Conservation (phyloP, 2,329 filamentous ascomycete species). For the Pyrenophora teres region DNA sequence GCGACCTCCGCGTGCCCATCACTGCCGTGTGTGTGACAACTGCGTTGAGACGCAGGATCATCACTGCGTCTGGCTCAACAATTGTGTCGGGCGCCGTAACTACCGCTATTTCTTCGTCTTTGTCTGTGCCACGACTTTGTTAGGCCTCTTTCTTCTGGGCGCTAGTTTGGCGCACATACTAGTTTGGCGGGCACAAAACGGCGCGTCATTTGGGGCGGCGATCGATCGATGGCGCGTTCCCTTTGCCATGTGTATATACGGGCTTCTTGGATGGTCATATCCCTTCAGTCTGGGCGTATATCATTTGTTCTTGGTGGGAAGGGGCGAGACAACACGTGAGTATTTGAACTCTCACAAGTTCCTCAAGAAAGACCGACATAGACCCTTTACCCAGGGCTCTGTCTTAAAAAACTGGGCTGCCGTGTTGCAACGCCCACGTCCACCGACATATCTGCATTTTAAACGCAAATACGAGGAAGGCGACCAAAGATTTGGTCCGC, state of each 20-base stretch:
- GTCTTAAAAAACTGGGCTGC: slow-evolving; percentile 77
- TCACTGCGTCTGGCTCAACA: slow-evolving; percentile 99
- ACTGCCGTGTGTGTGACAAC: slow-evolving; percentile 95
- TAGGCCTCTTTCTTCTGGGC: slow-evolving; percentile 75
- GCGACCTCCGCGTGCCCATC: slow-evolving; percentile 92
- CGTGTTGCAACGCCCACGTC: slow-evolving; percentile 80
- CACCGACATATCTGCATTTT: slow-evolving; percentile 88
- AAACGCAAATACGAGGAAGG: slow-evolving; percentile 76
- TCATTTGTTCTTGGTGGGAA: slow-evolving; percentile 86
- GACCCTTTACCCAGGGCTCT: slow-evolving; percentile 82
- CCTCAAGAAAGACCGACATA: slow-evolving; percentile 84
- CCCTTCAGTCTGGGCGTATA: slow-evolving; percentile 83
- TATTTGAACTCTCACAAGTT: slow-evolving; percentile 98
- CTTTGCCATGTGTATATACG: slow-evolving; percentile 88
- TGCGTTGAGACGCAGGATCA: slow-evolving; percentile 97
- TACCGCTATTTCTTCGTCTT: slow-evolving; percentile 98
- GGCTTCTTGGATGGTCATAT: slow-evolving; percentile 74
- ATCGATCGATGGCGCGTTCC: slow-evolving; percentile 75
- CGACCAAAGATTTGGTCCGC: slow-evolving; percentile 78
- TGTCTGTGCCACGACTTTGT: slow-evolving; percentile 75
- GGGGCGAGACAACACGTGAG: slow-evolving; percentile 93
- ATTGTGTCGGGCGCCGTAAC: slow-evolving; percentile 94
- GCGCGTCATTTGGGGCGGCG: slow-evolving; percentile 69
- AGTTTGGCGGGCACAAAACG: slow-evolving; percentile 67
- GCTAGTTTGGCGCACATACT: slow-evolving; percentile 81